Percentiles rank a stretch among this genome's conserved stretches.
phyloP scores from a whole-genome alignment of 2,329 filamentous ascomycete species.

The Akanthomyces dipterigenus region DNA sequence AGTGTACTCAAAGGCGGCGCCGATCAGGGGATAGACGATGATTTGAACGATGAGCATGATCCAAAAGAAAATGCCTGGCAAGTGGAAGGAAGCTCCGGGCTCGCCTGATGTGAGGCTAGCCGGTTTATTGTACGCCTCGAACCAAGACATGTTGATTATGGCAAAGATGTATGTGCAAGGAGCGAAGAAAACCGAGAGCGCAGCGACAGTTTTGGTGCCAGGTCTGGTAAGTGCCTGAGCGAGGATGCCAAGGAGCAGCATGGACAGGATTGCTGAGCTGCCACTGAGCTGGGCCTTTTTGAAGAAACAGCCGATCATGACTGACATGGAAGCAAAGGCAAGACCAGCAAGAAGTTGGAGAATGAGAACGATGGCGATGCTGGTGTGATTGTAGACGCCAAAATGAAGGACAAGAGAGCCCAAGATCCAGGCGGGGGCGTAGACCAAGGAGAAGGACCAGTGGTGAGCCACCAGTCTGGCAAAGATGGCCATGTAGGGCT shows the following conservation, averaged over 20 bases:
- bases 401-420: slow-evolving; percentile 58
- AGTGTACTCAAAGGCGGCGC: slow-evolving; percentile 63
- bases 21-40: slow-evolving; percentile 68
- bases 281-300: slow-evolving; percentile 82
- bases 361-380: slow-evolving; percentile 58
- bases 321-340: slow-evolving; percentile 70
- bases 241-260: slow-evolving; percentile 71
- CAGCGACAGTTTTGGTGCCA: slow-evolving; percentile 55
- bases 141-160: slow-evolving; percentile 67
- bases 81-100: slow-evolving; percentile 57
- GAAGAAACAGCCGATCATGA: slow-evolving; percentile 79
- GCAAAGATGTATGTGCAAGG: slow-evolving; percentile 87
- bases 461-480: slow-evolving; percentile 75
- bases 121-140: slow-evolving; percentile 54
- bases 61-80: slow-evolving; percentile 73
- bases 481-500: slow-evolving; percentile 68
- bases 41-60: slow-evolving; percentile 73
- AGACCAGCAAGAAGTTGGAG: slow-evolving; percentile 73
- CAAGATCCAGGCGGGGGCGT: slow-evolving; percentile 76
- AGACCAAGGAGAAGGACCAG: slow-evolving; percentile 71
- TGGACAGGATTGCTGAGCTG: slow-evolving; percentile 66
- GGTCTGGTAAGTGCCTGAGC: slow-evolving; percentile 66
- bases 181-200: slow-evolving; percentile 71
- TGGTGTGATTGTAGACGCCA: slow-evolving; percentile 61
- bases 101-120: slow-evolving; percentile 57